phyloP scores from a whole-genome alignment of 768 basidiomycete genomes.

The Mycena rosella region DNA sequence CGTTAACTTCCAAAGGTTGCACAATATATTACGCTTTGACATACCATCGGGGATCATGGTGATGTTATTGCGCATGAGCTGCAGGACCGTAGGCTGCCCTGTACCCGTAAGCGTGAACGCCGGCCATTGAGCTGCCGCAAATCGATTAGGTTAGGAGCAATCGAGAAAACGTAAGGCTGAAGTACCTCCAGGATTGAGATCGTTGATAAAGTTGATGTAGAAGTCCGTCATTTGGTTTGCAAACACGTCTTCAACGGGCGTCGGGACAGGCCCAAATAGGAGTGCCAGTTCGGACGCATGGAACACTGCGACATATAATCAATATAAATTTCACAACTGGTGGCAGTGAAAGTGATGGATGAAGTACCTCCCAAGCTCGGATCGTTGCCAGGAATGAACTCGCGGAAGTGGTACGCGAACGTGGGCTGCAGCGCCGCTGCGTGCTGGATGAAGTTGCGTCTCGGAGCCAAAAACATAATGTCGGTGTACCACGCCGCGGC shows the following conservation, averaged over 20 bases:
- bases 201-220: slow-evolving; percentile 68
- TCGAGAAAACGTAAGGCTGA: neutral
- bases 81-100: slow-evolving; percentile 54
- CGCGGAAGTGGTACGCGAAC: slow-evolving; percentile 67
- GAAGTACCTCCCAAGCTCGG: slow-evolving; percentile 63
- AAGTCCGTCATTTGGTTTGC: slow-evolving; percentile 63
- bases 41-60: slow-evolving; percentile 67
- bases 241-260: slow-evolving; percentile 58
- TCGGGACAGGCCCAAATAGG: slow-evolving; percentile 63
- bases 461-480: slow-evolving; percentile 65
- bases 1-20: neutral
- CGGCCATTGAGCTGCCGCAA: slow-evolving; percentile 59
- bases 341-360: no score
- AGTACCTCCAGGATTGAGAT: slow-evolving; percentile 67
- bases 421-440: slow-evolving; percentile 61
- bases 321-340: neutral
- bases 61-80: slow-evolving; percentile 64
- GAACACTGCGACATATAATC: slow-evolving; percentile 51
- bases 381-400: slow-evolving; percentile 69
- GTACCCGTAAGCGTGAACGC: slow-evolving; percentile 49
- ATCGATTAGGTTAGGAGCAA: neutral
- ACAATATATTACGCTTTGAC: slow-evolving; percentile 16
- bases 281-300: slow-evolving; percentile 64
- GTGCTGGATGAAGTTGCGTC: slow-evolving; percentile 63
- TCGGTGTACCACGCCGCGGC: slow-evolving; percentile 70